Conservation (phyloP, 179 eudicot genomes). For the Gypsophila paniculata region DNA sequence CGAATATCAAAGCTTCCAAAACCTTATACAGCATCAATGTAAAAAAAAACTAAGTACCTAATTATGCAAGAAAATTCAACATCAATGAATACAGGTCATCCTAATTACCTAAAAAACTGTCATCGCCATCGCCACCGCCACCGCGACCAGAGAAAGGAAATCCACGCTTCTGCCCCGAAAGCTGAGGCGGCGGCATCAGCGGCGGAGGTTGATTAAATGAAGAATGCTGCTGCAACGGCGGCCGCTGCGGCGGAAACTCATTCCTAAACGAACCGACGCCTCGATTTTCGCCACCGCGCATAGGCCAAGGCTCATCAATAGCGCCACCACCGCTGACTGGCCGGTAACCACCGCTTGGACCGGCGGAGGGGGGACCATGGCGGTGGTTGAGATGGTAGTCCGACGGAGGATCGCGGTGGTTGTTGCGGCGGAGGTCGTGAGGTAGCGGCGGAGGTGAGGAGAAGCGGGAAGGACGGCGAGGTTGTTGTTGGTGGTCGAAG, state of each 20-base stretch:
- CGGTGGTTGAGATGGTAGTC: no score
- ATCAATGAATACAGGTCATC: background rate
- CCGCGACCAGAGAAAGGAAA: constrained; percentile 44
- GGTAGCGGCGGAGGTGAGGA: constrained; percentile 31
- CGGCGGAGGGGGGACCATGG: no score
- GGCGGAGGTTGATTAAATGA: background rate
- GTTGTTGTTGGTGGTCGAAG: constrained; percentile 28
- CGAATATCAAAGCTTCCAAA: no score
- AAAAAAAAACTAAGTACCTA: no score
- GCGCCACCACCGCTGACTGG: no score
- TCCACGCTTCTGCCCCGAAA: constrained; percentile 68
- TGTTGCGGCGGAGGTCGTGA: background rate
- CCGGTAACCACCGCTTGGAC: background rate
- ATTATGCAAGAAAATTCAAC: no score
- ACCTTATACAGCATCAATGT: no score
- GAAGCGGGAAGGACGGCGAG: constrained; percentile 49
- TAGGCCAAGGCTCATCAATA: no score
- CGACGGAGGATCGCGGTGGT: background rate
- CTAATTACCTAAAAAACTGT: constrained; percentile 48
- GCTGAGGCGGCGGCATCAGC: constrained; percentile 5
- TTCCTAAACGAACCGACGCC: constrained; percentile 28
- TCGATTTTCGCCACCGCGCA: constrained; percentile 16
- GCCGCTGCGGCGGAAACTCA: constrained; percentile 25
- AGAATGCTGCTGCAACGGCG: constrained; percentile 1
- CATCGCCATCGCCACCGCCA: constrained; percentile 27